Evolutionary conservation across 352 stramenopile genomes (phyloP).

Genomic region (Globisporangium yorkense): DNA sequence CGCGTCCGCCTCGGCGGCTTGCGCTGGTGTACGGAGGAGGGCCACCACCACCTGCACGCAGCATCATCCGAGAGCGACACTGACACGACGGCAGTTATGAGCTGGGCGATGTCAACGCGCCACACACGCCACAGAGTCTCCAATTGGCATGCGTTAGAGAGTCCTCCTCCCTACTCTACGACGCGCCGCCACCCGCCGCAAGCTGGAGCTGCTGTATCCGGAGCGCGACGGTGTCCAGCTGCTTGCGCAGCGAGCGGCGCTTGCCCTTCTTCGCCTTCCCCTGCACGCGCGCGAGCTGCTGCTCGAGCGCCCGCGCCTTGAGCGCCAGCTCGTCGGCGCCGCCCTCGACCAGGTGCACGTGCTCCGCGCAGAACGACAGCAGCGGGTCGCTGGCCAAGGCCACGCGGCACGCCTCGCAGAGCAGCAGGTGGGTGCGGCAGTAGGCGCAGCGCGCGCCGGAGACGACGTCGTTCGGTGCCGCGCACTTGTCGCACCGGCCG

Average conservation of each 20-base stretch:
- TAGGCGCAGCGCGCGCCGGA: slow-evolving; percentile 61
- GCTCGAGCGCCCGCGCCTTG: slow-evolving; percentile 26
- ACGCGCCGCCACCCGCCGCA: not conserved
- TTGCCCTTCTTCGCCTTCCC: slow-evolving; percentile 57
- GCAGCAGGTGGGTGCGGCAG: slow-evolving; percentile 75
- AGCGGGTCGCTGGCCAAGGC: slow-evolving; percentile 16
- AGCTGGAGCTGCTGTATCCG: slow-evolving; percentile 42
- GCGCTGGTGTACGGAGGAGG: slow-evolving; percentile 6
- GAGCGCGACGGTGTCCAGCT: slow-evolving; percentile 58
- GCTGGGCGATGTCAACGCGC: too few species aligned
- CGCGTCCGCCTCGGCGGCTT: slow-evolving; percentile 19
- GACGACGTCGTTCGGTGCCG: slow-evolving; percentile 53
- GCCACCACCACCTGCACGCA: not conserved
- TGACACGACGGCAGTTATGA: too few species aligned
- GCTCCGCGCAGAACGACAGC: slow-evolving; percentile 49
- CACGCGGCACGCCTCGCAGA: slow-evolving; percentile 50
- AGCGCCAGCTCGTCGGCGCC: slow-evolving; percentile 28
- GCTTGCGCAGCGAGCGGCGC: slow-evolving; percentile 74
- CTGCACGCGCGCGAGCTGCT: slow-evolving; percentile 22
- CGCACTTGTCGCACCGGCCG: slow-evolving; percentile 57
- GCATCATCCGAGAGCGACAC: too few species aligned
- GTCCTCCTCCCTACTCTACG: not conserved
- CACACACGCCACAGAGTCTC: too few species aligned
- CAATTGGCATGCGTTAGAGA: too few species aligned
- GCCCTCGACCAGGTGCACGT: slow-evolving; percentile 44